phyloP scores from a whole-genome alignment of 2,329 filamentous ascomycete species.

The Paraphoma sp. region DNA sequence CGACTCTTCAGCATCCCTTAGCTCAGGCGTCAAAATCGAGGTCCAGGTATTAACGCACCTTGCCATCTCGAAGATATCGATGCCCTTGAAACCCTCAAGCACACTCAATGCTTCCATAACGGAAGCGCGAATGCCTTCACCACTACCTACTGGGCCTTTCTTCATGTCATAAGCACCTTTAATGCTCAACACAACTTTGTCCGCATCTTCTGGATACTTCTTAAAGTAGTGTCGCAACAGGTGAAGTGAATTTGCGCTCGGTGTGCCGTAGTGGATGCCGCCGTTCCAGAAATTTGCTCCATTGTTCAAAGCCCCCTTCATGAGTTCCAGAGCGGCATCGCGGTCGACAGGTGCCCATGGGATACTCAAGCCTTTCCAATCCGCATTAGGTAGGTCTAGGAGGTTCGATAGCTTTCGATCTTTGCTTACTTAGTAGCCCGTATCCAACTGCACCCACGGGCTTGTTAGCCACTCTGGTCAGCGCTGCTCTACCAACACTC shows the following conservation, averaged over 20 bases:
- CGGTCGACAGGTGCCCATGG: background rate
- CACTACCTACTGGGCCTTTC: slow-evolving; percentile 40
- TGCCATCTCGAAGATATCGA: slow-evolving; percentile 49
- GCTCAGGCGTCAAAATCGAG: background rate
- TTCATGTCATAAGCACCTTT: slow-evolving; percentile 48
- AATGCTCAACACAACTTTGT: slow-evolving; percentile 53
- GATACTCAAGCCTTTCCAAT: background rate
- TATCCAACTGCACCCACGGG: slow-evolving; percentile 6
- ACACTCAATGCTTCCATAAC: slow-evolving; percentile 1
- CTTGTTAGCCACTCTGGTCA: background rate
- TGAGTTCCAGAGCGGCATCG: slow-evolving; percentile 41
- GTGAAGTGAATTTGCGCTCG: slow-evolving; percentile 50
- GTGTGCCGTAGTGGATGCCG: slow-evolving; percentile 51
- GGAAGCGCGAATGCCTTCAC: slow-evolving; percentile 38
- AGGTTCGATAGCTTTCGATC: background rate
- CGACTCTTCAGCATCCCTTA: slow-evolving; percentile 37
- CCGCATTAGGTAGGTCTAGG: too few relatives aligned
- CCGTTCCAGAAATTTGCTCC: slow-evolving; percentile 55
- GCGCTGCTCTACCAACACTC: background rate
- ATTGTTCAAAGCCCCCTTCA: slow-evolving; percentile 40
- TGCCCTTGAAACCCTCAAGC: slow-evolving; percentile 1
- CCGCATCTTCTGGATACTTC: slow-evolving; percentile 55
- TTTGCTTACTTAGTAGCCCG: slow-evolving; percentile 5
- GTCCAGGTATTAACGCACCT: background rate
- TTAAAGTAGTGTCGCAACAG: slow-evolving; percentile 55